Conservation (phyloP, 2,329 filamentous ascomycete species). For the Metarhizium humberi region DNA sequence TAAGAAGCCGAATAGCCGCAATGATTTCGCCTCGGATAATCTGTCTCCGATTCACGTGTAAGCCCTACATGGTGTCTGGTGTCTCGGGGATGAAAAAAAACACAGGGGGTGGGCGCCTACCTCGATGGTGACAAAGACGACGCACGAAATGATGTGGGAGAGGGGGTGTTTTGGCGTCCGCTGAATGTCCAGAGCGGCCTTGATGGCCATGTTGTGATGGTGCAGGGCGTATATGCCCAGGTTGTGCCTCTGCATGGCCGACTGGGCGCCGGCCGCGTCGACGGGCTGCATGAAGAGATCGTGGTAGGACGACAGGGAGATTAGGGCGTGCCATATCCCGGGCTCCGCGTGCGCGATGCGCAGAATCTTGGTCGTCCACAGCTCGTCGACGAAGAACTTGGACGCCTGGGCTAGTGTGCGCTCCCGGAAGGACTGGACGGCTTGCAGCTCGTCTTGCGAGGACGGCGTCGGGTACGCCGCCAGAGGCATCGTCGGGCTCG, state of each 20-base stretch:
- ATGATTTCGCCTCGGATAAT: background rate
- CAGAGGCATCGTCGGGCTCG: background rate
- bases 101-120: background rate
- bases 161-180: background rate
- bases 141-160: constrained; percentile 1
- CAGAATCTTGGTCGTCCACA: background rate
- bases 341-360: background rate
- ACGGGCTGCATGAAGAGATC: background rate
- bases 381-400: background rate
- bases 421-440: background rate
- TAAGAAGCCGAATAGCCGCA: background rate
- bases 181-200: background rate
- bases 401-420: background rate
- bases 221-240: background rate
- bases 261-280: background rate
- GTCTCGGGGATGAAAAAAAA: background rate
- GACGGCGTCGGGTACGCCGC: background rate
- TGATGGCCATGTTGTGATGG: constrained; percentile 1
- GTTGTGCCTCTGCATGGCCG: background rate
- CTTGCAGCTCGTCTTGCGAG: background rate
- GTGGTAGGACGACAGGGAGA: background rate
- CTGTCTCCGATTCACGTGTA: background rate
- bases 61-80: background rate
- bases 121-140: constrained; percentile 1
- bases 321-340: constrained; percentile 1